Evolutionary conservation across 768 basidiomycete species (phyloP).

Genomic region (Sarcomyxa edulis): DNA sequence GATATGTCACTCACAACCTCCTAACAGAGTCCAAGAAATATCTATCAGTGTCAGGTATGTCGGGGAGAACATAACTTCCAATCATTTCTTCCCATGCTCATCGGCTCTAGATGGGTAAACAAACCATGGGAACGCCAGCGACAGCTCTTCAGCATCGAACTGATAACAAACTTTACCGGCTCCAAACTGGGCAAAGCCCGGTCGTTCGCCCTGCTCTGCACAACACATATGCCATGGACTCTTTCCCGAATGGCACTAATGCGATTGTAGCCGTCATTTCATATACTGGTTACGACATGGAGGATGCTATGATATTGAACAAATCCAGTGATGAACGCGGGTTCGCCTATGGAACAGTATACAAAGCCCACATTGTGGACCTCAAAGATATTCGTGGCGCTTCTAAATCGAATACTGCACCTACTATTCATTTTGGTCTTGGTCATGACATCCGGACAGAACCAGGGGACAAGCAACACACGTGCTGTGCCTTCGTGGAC

Average conservation of each 20-base stretch:
- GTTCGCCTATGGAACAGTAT: slow-evolving; percentile 94
- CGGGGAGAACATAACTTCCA: neutral
- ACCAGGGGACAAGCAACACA: slow-evolving; percentile 41
- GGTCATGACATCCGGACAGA: slow-evolving; percentile 61
- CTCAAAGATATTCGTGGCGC: slow-evolving; percentile 76
- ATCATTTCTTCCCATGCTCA: neutral
- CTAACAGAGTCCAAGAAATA: slow-evolving; percentile 77
- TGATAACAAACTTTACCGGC: slow-evolving; percentile 96
- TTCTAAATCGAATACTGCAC: slow-evolving; percentile 45
- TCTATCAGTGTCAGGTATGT: slow-evolving; percentile 86
- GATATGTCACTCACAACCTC: slow-evolving; percentile 5
- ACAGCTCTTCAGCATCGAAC: slow-evolving; percentile 89
- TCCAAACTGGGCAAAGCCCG: slow-evolving; percentile 93
- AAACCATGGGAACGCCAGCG: slow-evolving; percentile 98
- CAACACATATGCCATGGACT: slow-evolving; percentile 95
- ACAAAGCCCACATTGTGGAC: slow-evolving; percentile 91
- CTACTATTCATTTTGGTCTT: slow-evolving; percentile 86
- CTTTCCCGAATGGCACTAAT: slow-evolving; percentile 97
- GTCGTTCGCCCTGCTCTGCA: slow-evolving; percentile 89
- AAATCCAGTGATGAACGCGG: slow-evolving; percentile 98
- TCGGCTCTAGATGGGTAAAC: slow-evolving; percentile 92
- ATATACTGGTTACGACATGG: slow-evolving; percentile 99
- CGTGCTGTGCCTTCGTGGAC: slow-evolving; percentile 54
- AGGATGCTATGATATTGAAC: slow-evolving; percentile 99
- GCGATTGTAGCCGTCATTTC: slow-evolving; percentile 99